phyloP scores from a whole-genome alignment of 2,329 filamentous ascomycete genomes.

The Aspergillus quadricinctus region DNA sequence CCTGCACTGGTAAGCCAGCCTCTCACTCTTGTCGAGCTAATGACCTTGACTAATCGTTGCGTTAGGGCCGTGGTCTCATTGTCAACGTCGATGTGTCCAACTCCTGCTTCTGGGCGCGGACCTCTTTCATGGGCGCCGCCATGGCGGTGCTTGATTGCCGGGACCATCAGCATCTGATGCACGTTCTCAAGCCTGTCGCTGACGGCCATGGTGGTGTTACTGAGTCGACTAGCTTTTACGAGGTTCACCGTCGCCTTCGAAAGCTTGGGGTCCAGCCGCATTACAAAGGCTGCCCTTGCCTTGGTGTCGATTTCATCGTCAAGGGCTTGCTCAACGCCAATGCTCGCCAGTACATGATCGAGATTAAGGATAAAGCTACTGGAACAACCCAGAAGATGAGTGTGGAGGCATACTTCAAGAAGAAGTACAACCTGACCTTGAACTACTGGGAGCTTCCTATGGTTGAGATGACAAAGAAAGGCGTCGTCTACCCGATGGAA shows the following conservation, averaged over 20 bases:
- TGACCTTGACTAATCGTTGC: constrained; percentile 21
- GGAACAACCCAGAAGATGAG: constrained; percentile 45
- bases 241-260: constrained; percentile 25
- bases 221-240: constrained; percentile 22
- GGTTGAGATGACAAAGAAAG: constrained; percentile 54
- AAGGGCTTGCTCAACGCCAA: constrained; percentile 45
- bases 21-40: constrained; percentile 2
- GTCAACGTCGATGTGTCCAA: constrained; percentile 92
- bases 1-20: constrained; percentile 55
- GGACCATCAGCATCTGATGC: constrained; percentile 29
- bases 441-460: constrained; percentile 50
- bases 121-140: constrained; percentile 32
- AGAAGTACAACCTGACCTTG: constrained; percentile 48
- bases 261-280: constrained; percentile 37
- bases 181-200: constrained; percentile 16
- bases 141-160: constrained; percentile 28
- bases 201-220: constrained; percentile 21
- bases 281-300: constrained; percentile 32
- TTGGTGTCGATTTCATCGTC: constrained; percentile 46
- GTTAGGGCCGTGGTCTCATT: constrained; percentile 60
- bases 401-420: constrained; percentile 56
- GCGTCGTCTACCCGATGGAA: constrained; percentile 54
- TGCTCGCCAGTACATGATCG: constrained; percentile 42
- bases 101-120: constrained; percentile 73
- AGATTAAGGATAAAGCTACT: constrained; percentile 36